Percentiles rank a stretch among this genome's conserved stretches.
Conservation (phyloP, 768 basidiomycete genomes). For the Lactarius sp. region DNA sequence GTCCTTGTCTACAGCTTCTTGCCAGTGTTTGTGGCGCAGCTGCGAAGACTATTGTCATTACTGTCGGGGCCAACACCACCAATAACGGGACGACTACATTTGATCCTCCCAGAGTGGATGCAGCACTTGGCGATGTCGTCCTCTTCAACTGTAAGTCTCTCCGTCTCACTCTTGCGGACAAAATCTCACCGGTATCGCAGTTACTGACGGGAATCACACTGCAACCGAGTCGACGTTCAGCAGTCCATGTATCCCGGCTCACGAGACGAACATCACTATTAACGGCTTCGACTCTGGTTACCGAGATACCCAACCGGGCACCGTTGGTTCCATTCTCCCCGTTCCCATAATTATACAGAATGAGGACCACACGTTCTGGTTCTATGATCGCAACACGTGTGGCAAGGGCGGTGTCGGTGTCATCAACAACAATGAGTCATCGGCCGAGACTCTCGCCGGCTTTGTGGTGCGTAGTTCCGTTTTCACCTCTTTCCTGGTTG, state of each 20-base stretch:
- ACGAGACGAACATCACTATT: slow-evolving; percentile 42
- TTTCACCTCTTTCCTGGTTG: background rate
- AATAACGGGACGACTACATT: slow-evolving; percentile 43
- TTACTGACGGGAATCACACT: slow-evolving; percentile 26
- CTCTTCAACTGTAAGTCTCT: slow-evolving; percentile 49
- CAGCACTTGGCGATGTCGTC: slow-evolving; percentile 45
- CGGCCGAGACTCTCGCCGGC: slow-evolving; percentile 35
- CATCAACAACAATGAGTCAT: slow-evolving; percentile 49
- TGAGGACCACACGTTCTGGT: slow-evolving; percentile 49
- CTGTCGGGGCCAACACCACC: slow-evolving; percentile 44
- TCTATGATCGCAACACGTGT: slow-evolving; percentile 54
- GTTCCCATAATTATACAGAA: slow-evolving; percentile 42
- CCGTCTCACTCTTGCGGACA: background rate
- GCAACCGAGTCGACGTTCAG: slow-evolving; percentile 55
- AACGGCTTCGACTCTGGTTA: slow-evolving; percentile 58
- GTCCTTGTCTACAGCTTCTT: slow-evolving; percentile 13
- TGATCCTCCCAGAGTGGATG: slow-evolving; percentile 41
- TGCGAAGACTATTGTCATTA: slow-evolving; percentile 42
- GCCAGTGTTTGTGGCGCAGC: slow-evolving; percentile 21
- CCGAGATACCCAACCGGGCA: slow-evolving; percentile 45
- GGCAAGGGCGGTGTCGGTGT: slow-evolving; percentile 55
- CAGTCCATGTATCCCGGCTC: slow-evolving; percentile 48
- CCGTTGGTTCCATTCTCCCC: slow-evolving; percentile 41
- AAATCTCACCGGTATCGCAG: slow-evolving; percentile 49
- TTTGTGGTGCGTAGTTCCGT: slow-evolving; percentile 36